A percentile compares a stretch with the other conserved stretches of the same genome.
Conservation (phyloP, 2,329 filamentous ascomycete genomes). For the Hypoxylon sp. region DNA sequence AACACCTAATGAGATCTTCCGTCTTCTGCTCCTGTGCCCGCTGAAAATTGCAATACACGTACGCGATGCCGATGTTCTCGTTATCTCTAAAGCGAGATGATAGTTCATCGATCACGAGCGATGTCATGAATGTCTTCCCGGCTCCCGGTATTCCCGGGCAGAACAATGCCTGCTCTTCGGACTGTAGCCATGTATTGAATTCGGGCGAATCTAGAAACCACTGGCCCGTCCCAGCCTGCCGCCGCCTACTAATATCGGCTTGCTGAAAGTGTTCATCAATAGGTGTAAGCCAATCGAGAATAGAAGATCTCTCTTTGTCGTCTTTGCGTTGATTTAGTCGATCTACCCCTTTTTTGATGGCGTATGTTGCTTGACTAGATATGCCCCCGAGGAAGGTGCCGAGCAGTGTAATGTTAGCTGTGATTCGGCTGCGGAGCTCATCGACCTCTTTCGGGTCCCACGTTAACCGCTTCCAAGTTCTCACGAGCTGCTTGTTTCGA, state of each 20-base stretch:
- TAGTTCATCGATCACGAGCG: conserved; percentile 54
- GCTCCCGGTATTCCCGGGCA: conserved; percentile 58
- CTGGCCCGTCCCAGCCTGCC: conserved; percentile 51
- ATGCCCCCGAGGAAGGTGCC: too few relatives aligned
- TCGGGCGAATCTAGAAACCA: conserved; percentile 55
- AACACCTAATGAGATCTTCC: conserved; percentile 43
- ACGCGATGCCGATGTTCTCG: conserved; percentile 50
- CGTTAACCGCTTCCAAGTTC: too few relatives aligned
- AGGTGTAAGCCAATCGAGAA: conserved; percentile 51
- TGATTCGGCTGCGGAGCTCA: too few relatives aligned
- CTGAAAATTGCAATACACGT: conserved; percentile 56
- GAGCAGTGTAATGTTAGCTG: too few relatives aligned
- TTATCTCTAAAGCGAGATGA: too few relatives aligned
- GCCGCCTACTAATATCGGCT: conserved; percentile 46
- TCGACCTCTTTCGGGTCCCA: too few relatives aligned
- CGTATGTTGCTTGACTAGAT: too few relatives aligned
- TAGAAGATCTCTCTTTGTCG: not conserved
- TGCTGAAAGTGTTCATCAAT: conserved; percentile 50
- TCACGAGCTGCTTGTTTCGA: too few relatives aligned
- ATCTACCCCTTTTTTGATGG: too few relatives aligned
- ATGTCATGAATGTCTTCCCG: conserved; percentile 56
- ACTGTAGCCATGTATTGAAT: conserved; percentile 47
- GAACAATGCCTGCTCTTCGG: conserved; percentile 48
- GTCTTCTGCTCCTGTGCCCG: conserved; percentile 48
- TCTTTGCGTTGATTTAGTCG: too few relatives aligned